These are phyloP conservation scores for Mucor irregularis DNA, from an alignment of 371 early-diverging fungal genomes.

Conservation along the genomic window DNA sequence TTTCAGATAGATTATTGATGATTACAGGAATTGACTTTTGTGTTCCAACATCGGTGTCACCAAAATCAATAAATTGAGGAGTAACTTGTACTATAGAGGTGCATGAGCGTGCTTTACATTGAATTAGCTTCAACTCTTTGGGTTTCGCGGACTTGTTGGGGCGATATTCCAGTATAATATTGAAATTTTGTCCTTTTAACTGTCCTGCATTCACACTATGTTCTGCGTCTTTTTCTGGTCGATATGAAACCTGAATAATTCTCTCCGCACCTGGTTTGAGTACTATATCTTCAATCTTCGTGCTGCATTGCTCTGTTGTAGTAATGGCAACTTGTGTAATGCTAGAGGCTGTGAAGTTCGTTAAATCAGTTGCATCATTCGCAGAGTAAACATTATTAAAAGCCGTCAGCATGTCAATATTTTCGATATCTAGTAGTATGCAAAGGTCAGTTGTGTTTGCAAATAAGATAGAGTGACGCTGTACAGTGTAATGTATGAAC, in stretches of 20 bases:
- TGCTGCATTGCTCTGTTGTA: slow-evolving; percentile 11
- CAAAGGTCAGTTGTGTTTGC: neutral
- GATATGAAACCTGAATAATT: slow-evolving; percentile 75
- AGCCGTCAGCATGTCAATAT: slow-evolving; percentile 9
- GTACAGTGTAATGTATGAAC: neutral
- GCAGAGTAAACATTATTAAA: slow-evolving; percentile 7
- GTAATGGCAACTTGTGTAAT: neutral
- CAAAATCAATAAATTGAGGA: slow-evolving; percentile 86
- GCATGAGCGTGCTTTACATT: slow-evolving; percentile 87
- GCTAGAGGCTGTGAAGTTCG: neutral
- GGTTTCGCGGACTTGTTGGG: slow-evolving; percentile 48
- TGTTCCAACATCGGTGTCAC: slow-evolving; percentile 92
- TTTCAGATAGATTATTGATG: slow-evolving; percentile 84
- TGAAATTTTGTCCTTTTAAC: slow-evolving; percentile 72
- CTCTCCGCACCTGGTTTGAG: slow-evolving; percentile 85
- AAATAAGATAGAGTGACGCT: too few species aligned
- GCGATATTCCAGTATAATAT: slow-evolving; percentile 72
- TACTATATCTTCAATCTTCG: slow-evolving; percentile 83
- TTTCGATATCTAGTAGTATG: slow-evolving; percentile 8
- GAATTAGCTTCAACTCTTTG: slow-evolving; percentile 80
- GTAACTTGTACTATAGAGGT: slow-evolving; percentile 88
- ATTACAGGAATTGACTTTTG: slow-evolving; percentile 81
- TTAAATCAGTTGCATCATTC: neutral
- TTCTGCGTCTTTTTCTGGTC: slow-evolving; percentile 63
- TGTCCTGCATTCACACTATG: slow-evolving; percentile 69